Conservation (phyloP, 257 asterid species). For the Agastache rugosa region DNA sequence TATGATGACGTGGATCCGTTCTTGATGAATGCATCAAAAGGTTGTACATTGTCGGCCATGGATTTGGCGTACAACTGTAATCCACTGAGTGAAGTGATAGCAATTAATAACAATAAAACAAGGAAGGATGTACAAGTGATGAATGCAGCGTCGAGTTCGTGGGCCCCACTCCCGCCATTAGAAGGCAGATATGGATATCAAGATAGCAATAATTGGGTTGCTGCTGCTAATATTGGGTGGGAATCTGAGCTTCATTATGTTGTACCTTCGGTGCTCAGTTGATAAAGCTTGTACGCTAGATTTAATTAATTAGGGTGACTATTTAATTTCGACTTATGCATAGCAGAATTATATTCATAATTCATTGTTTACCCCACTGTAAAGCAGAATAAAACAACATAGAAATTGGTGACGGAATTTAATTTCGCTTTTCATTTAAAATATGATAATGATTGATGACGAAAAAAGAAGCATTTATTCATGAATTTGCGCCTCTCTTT, state of each 20-base stretch:
- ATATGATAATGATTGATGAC: too few relatives aligned
- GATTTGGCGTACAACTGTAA: constrained; percentile 45
- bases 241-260: constrained; percentile 62
- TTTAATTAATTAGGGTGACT: constrained; percentile 9
- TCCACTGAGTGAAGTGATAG: constrained; percentile 52
- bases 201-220: constrained; percentile 53
- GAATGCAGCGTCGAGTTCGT: constrained; percentile 34
- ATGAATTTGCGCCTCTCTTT: too few relatives aligned
- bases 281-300: constrained; percentile 20
- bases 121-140: constrained; percentile 44
- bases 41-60: constrained; percentile 45
- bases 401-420: not conserved
- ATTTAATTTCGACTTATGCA: not conserved
- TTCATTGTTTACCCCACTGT: not conserved
- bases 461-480: too few relatives aligned
- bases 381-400: not conserved
- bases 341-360: not conserved
- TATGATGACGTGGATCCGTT: constrained; percentile 36
- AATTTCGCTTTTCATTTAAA: too few relatives aligned
- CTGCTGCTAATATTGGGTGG: constrained; percentile 51
- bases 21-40: constrained; percentile 31
- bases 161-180: constrained; percentile 46
- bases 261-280: constrained; percentile 56
- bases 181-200: constrained; percentile 54
- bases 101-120: constrained; percentile 32